A percentile compares a stretch with the other conserved stretches of the same genome.
Conservation (phyloP, 129 eudicot species). For the Scalesia atractyloides region DNA sequence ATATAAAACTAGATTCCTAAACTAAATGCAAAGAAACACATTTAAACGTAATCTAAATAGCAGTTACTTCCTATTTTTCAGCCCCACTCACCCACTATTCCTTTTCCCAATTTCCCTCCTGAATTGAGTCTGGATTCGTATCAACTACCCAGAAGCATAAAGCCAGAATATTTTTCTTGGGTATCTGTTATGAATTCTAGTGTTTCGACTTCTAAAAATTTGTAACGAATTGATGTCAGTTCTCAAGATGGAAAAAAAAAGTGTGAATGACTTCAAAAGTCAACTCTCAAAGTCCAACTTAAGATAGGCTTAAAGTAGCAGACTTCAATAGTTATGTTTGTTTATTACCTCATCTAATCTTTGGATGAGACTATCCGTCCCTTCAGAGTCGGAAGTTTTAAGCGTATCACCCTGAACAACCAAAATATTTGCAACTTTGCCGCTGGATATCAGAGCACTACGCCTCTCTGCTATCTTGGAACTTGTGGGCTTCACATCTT, state of each 20-base stretch:
- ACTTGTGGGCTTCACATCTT: conserved; percentile 34
- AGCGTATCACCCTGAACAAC: conserved; percentile 38
- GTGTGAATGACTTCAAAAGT: conserved; percentile 20
- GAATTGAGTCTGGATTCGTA: too few relatives aligned
- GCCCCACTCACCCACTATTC: too few relatives aligned
- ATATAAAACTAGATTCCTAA: too few relatives aligned
- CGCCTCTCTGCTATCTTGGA: conserved; percentile 47
- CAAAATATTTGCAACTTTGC: conserved; percentile 68
- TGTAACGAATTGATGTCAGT: neutral
- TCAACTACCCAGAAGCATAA: conserved; percentile 11
- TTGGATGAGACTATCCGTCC: conserved; percentile 37
- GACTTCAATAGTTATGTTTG: conserved; percentile 13
- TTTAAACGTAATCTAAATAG: too few relatives aligned
- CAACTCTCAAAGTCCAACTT: conserved; percentile 7
- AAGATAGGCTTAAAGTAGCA: conserved; percentile 15
- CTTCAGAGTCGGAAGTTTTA: conserved; percentile 29
- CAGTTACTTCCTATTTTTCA: too few relatives aligned
- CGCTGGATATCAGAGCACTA: conserved; percentile 51
- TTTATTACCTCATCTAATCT: conserved; percentile 51
- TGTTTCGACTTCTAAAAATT: neutral
- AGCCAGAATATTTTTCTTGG: neutral
- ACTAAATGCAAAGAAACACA: too few relatives aligned
- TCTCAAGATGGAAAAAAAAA: neutral
- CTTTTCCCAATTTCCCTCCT: too few relatives aligned
- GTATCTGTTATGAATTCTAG: neutral